Evolutionary conservation across 2,329 filamentous ascomycete species (phyloP).

Genomic region (Pseudohalonectria lignicola): DNA sequence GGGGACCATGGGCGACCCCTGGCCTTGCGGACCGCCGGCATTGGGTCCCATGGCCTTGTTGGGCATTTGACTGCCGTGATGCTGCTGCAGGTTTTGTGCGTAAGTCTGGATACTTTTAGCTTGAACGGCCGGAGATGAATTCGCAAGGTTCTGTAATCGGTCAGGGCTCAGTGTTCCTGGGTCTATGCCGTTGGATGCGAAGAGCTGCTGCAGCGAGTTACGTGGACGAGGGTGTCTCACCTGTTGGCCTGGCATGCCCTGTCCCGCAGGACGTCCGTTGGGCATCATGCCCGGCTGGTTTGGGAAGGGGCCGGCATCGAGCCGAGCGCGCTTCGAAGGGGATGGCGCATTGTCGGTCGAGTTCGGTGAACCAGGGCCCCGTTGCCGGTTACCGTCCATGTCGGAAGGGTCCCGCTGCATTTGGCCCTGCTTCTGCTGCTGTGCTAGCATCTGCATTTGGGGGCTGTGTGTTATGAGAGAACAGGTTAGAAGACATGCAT

Average conservation of each 20-base stretch:
- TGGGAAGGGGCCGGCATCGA: slow-evolving; percentile 64
- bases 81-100: slow-evolving; percentile 71
- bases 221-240: slow-evolving; percentile 43
- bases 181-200: slow-evolving; percentile 63
- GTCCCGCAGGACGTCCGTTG: slow-evolving; percentile 56
- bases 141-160: slow-evolving; percentile 58
- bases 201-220: slow-evolving; percentile 46
- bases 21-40: slow-evolving; percentile 57
- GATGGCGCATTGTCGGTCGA: slow-evolving; percentile 83
- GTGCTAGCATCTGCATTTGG: slow-evolving; percentile 61
- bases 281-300: slow-evolving; percentile 61
- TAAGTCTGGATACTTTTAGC: slow-evolving; percentile 82
- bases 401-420: slow-evolving; percentile 84
- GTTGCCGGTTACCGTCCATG: slow-evolving; percentile 73
- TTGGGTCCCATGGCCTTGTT: slow-evolving; percentile 73
- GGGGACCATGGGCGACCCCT: slow-evolving; percentile 75
- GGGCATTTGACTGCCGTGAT: slow-evolving; percentile 71
- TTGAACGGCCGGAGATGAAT: slow-evolving; percentile 48
- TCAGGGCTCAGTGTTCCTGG: slow-evolving; percentile 60
- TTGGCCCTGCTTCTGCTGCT: slow-evolving; percentile 54
- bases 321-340: slow-evolving; percentile 78
- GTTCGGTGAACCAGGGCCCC: slow-evolving; percentile 72
- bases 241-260: slow-evolving; percentile 63
- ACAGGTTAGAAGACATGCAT: slow-evolving; percentile 9
- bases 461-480: slow-evolving; percentile 30